Evolutionary conservation across 1,139 yeast genomes (phyloP).

Genomic region (Pneumocystis canis): DNA sequence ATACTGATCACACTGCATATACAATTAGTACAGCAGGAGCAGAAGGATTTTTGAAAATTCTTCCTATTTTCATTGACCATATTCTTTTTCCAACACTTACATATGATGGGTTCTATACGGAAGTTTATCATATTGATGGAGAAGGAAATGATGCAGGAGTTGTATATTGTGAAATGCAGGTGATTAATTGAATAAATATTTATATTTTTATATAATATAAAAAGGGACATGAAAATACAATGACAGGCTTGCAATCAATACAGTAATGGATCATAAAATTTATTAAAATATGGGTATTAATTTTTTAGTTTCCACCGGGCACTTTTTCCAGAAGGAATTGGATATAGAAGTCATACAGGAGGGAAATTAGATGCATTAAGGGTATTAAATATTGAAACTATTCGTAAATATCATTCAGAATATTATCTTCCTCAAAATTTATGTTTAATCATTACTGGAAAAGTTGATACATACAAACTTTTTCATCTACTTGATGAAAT

Average conservation of each 20-base stretch:
- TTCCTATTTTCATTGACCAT: constrained; percentile 87
- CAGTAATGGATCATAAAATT: not conserved
- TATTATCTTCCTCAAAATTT: constrained; percentile 74
- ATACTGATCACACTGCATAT: constrained; percentile 88
- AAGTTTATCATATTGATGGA: constrained; percentile 88
- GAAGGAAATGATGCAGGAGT: constrained; percentile 89
- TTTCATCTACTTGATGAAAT: constrained; percentile 51
- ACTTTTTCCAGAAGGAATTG: constrained; percentile 49
- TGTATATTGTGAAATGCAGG: constrained; percentile 96
- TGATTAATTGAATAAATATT: constrained; percentile 70
- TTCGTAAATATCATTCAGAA: constrained; percentile 54
- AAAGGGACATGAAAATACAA: not conserved
- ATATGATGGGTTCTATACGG: constrained; percentile 82
- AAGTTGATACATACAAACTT: constrained; percentile 50
- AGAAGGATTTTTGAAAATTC: constrained; percentile 73
- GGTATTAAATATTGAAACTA: constrained; percentile 53
- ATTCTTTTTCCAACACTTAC: constrained; percentile 71
- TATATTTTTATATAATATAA: constrained; percentile 35
- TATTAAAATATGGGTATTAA: not conserved
- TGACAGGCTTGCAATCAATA: not conserved
- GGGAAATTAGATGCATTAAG: constrained; percentile 72
- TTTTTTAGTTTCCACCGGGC: constrained; percentile 20
- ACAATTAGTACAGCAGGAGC: constrained; percentile 88
- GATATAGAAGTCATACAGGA: constrained; percentile 88
- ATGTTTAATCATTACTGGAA: constrained; percentile 69